These are phyloP conservation scores for Epichloe glyceriae DNA, from an alignment of 2,329 filamentous ascomycete species.

Conservation along the genomic window DNA sequence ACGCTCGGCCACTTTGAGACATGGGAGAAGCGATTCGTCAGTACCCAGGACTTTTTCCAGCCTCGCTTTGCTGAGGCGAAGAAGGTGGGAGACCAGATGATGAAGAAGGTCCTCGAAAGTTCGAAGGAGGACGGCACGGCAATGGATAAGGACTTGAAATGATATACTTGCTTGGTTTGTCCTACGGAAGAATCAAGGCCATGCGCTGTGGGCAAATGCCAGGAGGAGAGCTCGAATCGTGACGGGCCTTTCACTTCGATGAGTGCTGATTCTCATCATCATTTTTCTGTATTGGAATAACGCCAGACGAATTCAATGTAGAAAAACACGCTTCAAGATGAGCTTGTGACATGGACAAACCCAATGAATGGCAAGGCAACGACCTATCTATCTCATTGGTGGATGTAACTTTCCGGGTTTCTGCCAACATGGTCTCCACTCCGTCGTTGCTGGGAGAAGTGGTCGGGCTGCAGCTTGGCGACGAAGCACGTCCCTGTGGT, in stretches of 20 bases:
- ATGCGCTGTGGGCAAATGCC: background rate
- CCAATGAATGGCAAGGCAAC: too few species aligned
- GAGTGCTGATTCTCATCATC: too few species aligned
- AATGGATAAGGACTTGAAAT: too few species aligned
- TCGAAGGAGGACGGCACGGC: constrained; percentile 28
- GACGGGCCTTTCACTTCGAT: too few species aligned
- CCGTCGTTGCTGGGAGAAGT: background rate
- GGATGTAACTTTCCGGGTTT: too few species aligned
- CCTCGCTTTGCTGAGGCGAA: constrained; percentile 80
- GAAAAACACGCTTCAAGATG: too few species aligned
- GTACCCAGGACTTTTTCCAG: constrained; percentile 83
- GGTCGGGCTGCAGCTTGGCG: background rate
- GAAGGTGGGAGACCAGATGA: constrained; percentile 89
- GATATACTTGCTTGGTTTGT: too few species aligned
- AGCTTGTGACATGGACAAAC: too few species aligned
- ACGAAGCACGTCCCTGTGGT: background rate
- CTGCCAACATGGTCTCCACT: background rate
- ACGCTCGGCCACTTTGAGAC: constrained; percentile 83
- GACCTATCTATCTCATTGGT: too few species aligned
- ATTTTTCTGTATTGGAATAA: too few species aligned
- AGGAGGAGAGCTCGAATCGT: too few species aligned
- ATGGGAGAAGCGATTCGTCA: constrained; percentile 82
- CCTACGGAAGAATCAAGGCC: background rate
- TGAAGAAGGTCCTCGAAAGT: constrained; percentile 84
- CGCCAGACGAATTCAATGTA: too few species aligned